Percentiles rank a stretch among this genome's conserved stretches.
phyloP scores from a whole-genome alignment of 768 basidiomycete species.

The Leucocoprinus birnbaumii region DNA sequence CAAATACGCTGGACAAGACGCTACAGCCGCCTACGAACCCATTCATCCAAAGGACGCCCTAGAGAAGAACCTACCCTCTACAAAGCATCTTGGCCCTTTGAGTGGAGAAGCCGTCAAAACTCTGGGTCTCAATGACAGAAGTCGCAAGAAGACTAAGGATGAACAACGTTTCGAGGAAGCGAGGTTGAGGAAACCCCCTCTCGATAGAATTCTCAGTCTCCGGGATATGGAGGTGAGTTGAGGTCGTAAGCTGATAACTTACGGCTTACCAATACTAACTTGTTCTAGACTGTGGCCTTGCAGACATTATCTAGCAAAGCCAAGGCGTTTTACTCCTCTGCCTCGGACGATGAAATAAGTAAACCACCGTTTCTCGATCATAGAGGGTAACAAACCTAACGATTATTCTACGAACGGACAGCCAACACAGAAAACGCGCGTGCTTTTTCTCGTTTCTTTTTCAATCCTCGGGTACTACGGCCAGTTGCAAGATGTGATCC shows the following conservation, averaged over 20 bases:
- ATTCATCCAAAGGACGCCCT: constrained; percentile 87
- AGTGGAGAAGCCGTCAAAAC: constrained; percentile 39
- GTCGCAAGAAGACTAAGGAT: constrained; percentile 58
- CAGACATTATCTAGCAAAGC: constrained; percentile 72
- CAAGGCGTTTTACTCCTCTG: constrained; percentile 81
- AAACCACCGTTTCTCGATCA: too few species aligned
- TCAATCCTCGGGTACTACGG: constrained; percentile 79
- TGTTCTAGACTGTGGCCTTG: constrained; percentile 60
- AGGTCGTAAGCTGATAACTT: not conserved
- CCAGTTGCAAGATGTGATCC: constrained; percentile 61
- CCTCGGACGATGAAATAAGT: constrained; percentile 85
- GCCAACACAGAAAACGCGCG: constrained; percentile 78
- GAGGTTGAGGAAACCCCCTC: constrained; percentile 55
- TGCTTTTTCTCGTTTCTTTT: constrained; percentile 84
- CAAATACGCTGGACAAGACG: constrained; percentile 82
- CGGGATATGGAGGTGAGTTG: constrained; percentile 75
- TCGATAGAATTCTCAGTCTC: constrained; percentile 69
- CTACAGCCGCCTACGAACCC: constrained; percentile 72
- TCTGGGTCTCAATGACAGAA: constrained; percentile 34
- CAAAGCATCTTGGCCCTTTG: constrained; percentile 73
- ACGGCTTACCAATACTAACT: not conserved
- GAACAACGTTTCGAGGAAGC: constrained; percentile 67
- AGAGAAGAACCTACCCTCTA: constrained; percentile 61
- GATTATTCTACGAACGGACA: too few species aligned
- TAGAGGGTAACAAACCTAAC: too few species aligned